Evolutionary conservation across 805 yeast genomes (phyloP), one percentile per base, ranked within the genome.

Genomic region (Wickerhamiella australiensis): DNA sequence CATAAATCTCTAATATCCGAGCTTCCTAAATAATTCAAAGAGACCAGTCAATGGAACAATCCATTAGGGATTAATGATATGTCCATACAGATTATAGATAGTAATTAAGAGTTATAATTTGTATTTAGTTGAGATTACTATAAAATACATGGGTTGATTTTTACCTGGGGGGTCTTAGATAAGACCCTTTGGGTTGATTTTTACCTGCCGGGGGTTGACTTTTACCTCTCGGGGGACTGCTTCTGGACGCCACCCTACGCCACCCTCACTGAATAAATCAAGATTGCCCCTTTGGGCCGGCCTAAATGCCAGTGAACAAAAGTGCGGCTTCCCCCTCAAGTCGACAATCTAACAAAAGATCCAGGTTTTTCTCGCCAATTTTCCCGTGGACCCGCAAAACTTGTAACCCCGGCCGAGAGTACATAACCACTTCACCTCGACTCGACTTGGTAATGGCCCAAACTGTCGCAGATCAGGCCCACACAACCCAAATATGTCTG

Each of bases 351-450:
- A 33, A 33, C 11, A 33, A 33, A 15, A 17, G 38, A 33, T 33
- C 38, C 11, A 33, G 15, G n/a, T 15, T 33, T 15, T 33, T 12
- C 20, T 33, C 38, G 11, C 38, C 20, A 33, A n/a, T 11, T 33
- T 33, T 33, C 20, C 38, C 38, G 7, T 33, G 38, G 38, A 33
- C 38, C 38, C 38, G 20, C 38, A 33, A 33, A 33, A 33, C 38
- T 15, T 15, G 20, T n/a, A 17, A 17, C 20, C 18, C 20, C 20
- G 21, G 38, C 15, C 20, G 7, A n/a, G 38, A 33, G 38, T 17
- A 33, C 38, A 33, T 33, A 33, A 33, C 13, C 20, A 33, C 18
- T 33, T 3, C 9, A 7, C 3, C 20, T 17, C 20, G 21, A 18
- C 18, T 11, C 38, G 9, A n/a, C 11, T 33, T 17, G 20, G 38